Conservation (phyloP, 75 land plant genomes). For the Selaginella moellendorffii region DNA sequence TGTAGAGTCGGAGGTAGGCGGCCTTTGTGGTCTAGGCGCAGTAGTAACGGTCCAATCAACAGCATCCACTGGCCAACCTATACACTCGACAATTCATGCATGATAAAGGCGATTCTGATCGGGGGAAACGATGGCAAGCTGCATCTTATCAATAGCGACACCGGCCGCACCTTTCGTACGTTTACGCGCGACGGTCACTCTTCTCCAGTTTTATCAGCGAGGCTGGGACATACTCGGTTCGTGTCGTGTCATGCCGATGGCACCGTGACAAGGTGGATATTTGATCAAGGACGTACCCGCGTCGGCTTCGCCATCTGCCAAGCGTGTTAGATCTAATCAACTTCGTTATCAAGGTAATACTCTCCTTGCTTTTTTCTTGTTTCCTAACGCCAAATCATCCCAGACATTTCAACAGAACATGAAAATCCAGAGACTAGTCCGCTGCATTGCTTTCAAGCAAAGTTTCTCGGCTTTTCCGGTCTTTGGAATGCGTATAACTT, state of each 20-base stretch:
- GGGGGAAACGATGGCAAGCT: neutral
- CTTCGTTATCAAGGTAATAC: too few relatives aligned
- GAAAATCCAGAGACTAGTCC: too few relatives aligned
- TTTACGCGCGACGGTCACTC: neutral
- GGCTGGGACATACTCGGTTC: slow-evolving; percentile 61
- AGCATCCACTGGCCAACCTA: neutral
- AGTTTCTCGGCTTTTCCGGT: too few relatives aligned
- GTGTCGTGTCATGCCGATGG: slow-evolving; percentile 56
- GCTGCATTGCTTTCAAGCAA: too few relatives aligned
- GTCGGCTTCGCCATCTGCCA: too few relatives aligned
- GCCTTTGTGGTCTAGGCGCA: neutral
- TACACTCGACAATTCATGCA: neutral
- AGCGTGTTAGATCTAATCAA: too few relatives aligned
- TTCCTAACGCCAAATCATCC: too few relatives aligned
- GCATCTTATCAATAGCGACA: neutral
- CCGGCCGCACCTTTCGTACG: neutral
- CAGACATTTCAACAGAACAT: too few relatives aligned
- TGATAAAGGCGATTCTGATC: neutral
- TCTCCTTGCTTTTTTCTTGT: too few relatives aligned
- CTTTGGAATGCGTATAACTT: too few relatives aligned
- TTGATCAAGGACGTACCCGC: slow-evolving; percentile 13
- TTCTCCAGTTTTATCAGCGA: slow-evolving; percentile 47
- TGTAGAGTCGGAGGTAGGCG: neutral
- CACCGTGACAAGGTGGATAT: slow-evolving; percentile 51
- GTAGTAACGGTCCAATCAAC: neutral